Evolutionary conservation across 23 red algal genomes (phyloP).

Genomic region (Gracilariopsis chorda): DNA sequence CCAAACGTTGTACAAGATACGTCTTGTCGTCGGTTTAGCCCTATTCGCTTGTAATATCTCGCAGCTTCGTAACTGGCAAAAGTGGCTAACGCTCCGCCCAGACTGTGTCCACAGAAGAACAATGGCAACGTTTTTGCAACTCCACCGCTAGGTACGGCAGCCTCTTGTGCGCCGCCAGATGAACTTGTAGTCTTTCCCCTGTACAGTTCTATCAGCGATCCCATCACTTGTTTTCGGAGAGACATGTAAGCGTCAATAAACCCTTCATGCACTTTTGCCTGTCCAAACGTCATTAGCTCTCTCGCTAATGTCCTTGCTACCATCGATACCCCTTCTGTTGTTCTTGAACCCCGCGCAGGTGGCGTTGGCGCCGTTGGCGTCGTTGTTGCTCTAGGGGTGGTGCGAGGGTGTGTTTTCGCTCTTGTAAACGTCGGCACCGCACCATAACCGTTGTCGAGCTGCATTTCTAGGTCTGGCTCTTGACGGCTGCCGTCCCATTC

Average conservation of each 20-base stretch:
- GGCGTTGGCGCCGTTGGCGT: not conserved
- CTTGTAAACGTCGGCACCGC: not conserved
- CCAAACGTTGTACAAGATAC: constrained; percentile 84
- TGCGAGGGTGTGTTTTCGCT: not conserved
- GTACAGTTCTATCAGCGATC: constrained; percentile 59
- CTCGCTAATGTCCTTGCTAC: constrained; percentile 34
- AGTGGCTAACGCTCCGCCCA: constrained; percentile 66
- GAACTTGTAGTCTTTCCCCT: not conserved
- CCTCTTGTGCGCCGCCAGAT: not conserved
- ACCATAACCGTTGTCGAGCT: not conserved
- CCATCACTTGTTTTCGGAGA: constrained; percentile 54
- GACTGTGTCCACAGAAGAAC: constrained; percentile 69
- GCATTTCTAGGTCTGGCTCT: not conserved
- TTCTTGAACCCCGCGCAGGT: not conserved
- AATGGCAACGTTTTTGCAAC: constrained; percentile 36
- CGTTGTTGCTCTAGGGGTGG: not conserved
- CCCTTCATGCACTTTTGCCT: constrained; percentile 63
- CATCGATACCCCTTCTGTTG: constrained; percentile 13
- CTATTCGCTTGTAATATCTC: constrained; percentile 69
- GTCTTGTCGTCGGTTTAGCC: constrained; percentile 52
- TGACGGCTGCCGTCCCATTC: not conserved
- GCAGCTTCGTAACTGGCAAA: constrained; percentile 77
- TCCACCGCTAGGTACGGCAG: not conserved
- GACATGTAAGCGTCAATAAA: constrained; percentile 64
- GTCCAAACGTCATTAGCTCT: constrained; percentile 67